Evolutionary conservation across 768 basidiomycete species (phyloP).

Genomic region (Coprinopsis cinerea): DNA sequence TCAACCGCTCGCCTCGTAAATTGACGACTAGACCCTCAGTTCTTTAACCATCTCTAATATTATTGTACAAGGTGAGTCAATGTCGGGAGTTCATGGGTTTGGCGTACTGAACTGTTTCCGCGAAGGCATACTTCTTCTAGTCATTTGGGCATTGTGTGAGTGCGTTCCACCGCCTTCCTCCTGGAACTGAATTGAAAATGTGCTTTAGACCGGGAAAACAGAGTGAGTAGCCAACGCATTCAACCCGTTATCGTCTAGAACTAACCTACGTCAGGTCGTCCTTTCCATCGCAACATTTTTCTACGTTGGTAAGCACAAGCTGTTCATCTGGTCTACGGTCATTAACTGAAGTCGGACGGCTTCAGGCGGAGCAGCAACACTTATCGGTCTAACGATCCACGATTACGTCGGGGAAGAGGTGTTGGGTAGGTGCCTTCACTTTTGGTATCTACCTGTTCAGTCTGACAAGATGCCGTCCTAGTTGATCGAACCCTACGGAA

Average conservation of each 20-base stretch:
- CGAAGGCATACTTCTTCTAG: slow-evolving; percentile 22
- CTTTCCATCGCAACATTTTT: slow-evolving; percentile 18
- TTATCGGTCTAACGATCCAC: slow-evolving; percentile 19
- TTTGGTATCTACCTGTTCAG: no score
- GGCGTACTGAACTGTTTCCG: no score
- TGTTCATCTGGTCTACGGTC: neutral
- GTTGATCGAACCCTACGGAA: slow-evolving; percentile 16
- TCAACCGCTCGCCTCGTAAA: no score
- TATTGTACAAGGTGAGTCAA: slow-evolving; percentile 17
- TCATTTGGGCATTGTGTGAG: slow-evolving; percentile 24
- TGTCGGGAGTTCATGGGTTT: neutral
- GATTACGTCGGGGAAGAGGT: slow-evolving; percentile 24
- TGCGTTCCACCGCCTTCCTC: neutral
- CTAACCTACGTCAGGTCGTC: slow-evolving; percentile 8
- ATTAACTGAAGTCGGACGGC: neutral
- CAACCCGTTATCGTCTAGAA: neutral
- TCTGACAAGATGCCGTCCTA: neutral
- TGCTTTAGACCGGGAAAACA: neutral
- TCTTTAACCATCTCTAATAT: slow-evolving; percentile 16
- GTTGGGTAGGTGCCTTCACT: slow-evolving; percentile 15
- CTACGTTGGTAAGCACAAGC: slow-evolving; percentile 17
- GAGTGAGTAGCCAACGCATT: neutral
- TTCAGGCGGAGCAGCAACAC: slow-evolving; percentile 20
- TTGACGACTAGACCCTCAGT: slow-evolving; percentile 5
- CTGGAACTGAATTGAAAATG: neutral